Evolutionary conservation across 116 monocot species (phyloP), one percentile per base, ranked within the genome.

Genomic region (Cymodocea nodosa): DNA sequence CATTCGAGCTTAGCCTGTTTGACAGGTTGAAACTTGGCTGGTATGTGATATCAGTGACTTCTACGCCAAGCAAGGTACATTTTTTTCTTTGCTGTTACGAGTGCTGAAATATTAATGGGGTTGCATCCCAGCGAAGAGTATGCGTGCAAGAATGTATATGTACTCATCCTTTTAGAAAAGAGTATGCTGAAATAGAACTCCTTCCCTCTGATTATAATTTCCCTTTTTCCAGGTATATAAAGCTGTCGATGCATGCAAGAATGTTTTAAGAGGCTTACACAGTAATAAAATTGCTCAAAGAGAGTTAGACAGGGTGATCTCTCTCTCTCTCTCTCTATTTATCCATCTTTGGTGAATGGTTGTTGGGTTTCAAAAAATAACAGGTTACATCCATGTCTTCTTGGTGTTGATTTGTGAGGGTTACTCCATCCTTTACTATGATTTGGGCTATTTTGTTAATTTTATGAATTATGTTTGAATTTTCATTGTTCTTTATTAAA

Each of bases 241-340:
- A 72, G 92, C 98, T 74, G 98, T 99, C 62, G 98, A 99, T 79
- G 98, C 98, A 66, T 99, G 98, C 92, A 99, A 99, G 63, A 78
- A 75, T 72, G 98, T 92, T 66, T 86, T 99, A 15, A 84, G 98
- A 78, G 89, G 92, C 35, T 74, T 99, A 22, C 78, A 84, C 70
- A 82, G 62, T 74, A 92, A 77, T 66, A 84, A 78, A 77, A 89
- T 99, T 79, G 73, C 63, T 57, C 79, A 86, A 64, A 80, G 92
- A 70, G 98, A 99, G 66, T 77, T 99, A 49, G 98, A 99, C 51
- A 73, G 92, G 89, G 95, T 97, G 51, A 77, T 76, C 72, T 13
- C 37, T 74, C 40, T 59, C 51, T 60, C 36, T 56, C 18, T 60
- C 16, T 62, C 9, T 5, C 71, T 35, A 14, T 40, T 60, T 69